Percentiles rank a stretch among this genome's conserved stretches.
Conservation (phyloP, 495 filamentous ascomycete species). For the Letharia lupina region DNA sequence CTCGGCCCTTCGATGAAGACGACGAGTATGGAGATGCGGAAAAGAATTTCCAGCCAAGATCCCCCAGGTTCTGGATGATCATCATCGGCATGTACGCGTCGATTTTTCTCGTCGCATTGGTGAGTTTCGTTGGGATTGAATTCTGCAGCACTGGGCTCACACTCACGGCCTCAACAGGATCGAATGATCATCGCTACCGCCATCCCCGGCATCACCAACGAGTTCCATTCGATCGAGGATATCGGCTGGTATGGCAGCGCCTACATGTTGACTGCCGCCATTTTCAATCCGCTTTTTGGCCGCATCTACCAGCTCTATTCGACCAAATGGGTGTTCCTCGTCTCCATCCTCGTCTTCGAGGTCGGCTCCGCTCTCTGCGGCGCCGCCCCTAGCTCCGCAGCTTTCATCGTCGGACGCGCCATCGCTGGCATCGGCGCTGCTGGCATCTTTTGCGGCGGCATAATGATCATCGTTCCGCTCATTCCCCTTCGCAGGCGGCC, state of each 20-base stretch:
- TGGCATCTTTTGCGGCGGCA: constrained; percentile 36
- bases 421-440: constrained; percentile 21
- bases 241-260: no score
- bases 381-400: no score
- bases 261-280: no score
- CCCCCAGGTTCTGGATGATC: constrained; percentile 33
- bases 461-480: constrained; percentile 31
- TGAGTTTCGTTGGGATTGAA: constrained; percentile 18
- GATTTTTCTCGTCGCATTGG: constrained; percentile 35
- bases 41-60: constrained; percentile 33
- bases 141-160: constrained; percentile 17
- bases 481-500: constrained; percentile 19
- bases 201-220: no score
- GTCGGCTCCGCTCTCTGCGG: no score
- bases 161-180: constrained; percentile 12
- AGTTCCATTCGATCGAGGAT: no score
- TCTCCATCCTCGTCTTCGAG: no score
- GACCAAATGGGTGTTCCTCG: no score
- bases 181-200: constrained; percentile 2
- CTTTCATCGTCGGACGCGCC: no score
- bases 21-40: constrained; percentile 36
- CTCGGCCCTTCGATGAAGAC: constrained; percentile 6
- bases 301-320: no score
- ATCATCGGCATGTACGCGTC: constrained; percentile 31
- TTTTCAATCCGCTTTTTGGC: no score